Evolutionary conservation across 2,329 filamentous ascomycete species (phyloP), one percentile per base, ranked within the genome.

Genomic region (Tolypocladium cylindrosporum): DNA sequence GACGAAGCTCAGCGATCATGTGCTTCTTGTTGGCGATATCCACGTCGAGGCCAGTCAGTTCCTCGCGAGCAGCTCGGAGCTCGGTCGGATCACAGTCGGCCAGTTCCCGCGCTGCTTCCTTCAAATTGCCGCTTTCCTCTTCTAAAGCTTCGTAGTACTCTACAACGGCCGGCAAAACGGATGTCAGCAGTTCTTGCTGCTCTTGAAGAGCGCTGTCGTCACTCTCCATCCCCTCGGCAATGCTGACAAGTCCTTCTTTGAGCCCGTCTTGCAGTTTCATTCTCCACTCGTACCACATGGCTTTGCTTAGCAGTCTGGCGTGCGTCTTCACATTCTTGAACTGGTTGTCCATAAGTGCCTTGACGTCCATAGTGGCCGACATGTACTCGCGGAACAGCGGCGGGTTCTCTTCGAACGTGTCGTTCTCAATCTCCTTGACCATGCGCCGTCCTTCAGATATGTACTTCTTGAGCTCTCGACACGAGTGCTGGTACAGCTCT

Each of bases 241-340:
- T 94, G 60, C 83, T 85, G 57, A 89, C 72, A 3, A 97, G 81
- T 4, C 90, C 92, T 64, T 91, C 86, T 68, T 89, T 91, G 42
- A 99, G 80, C 21, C 90, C 89, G 62, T 87, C 75, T 58, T 91
- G 86, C 31, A 97, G 81, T 66, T 94, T 93, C 80, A 90, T 93
- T 45, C 94, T 87, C 94, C 94, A 99, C 67, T 93, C 89, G 70
- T 99, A 99, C 94, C 94, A 99, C 78, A 94, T 92, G 58, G 90
- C 91, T 70, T 97, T 97, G 75, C 93, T 97, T 55, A 92, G 78
- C 16, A 97, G 80, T 34, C 94, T 84, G 19, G 93, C 91, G 70
- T 96, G 89, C 0, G 91, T 92, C 77, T 97, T 97, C 72, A 96
- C 89, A 67, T 97, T 97, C 72, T 96, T 94, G 78, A 99, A 94